Conservation (phyloP, 805 yeast species). For the Starmerella geochares region DNA sequence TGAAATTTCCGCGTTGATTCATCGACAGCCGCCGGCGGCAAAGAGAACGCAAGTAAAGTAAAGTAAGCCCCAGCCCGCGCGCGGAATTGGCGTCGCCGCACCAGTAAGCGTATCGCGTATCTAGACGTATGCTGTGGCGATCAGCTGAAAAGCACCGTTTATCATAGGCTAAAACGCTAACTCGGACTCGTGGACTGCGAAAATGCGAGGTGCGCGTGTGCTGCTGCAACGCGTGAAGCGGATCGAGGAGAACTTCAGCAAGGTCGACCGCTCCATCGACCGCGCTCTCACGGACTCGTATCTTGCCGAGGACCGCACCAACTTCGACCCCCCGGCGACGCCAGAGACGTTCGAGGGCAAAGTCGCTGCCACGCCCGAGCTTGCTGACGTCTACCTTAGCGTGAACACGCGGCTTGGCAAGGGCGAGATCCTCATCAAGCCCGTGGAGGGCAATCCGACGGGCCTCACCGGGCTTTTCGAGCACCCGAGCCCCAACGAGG, state of each 20-base stretch:
- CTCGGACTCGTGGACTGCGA: background rate
- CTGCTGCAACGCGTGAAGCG: constrained; percentile 19
- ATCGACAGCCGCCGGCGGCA: too few species aligned
- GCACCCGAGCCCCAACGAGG: constrained; percentile 79
- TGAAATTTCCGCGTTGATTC: too few species aligned
- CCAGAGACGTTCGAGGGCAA: constrained; percentile 22
- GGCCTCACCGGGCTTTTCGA: constrained; percentile 69
- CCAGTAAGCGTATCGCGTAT: background rate
- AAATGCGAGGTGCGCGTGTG: constrained; percentile 22
- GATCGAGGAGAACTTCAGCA: constrained; percentile 20
- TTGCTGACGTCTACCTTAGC: constrained; percentile 25
- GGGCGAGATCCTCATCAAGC: constrained; percentile 39
- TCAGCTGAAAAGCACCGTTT: background rate
- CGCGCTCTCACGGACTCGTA: constrained; percentile 20
- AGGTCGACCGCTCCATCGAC: constrained; percentile 23
- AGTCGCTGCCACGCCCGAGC: constrained; percentile 26
- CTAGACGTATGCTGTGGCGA: background rate
- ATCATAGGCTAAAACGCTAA: constrained; percentile 3
- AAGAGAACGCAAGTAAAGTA: too few species aligned
- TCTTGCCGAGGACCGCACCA: constrained; percentile 20
- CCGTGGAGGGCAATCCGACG: constrained; percentile 61
- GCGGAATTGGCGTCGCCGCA: too few species aligned
- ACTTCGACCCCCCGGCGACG: constrained; percentile 16
- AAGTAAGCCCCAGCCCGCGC: too few species aligned
- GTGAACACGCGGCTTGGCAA: constrained; percentile 24